Conservation (phyloP, 1,284 basidiomycete genomes). For the Ceratobasidium sp. region DNA sequence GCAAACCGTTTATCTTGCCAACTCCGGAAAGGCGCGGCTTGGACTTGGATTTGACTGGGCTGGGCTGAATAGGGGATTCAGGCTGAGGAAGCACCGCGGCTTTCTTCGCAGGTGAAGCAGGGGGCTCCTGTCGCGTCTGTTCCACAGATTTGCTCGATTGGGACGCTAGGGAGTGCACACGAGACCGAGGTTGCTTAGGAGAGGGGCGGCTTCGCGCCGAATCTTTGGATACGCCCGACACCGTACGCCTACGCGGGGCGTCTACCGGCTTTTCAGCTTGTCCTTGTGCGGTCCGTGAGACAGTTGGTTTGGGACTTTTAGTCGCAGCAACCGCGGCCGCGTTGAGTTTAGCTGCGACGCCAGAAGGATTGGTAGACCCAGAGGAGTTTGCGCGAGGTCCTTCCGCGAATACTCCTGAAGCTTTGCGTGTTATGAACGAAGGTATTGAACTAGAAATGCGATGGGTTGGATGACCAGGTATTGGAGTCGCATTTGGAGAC, state of each 20-base stretch:
- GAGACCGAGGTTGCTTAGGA: constrained; percentile 33
- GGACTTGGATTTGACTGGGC: constrained; percentile 31
- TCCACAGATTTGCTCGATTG: neutral
- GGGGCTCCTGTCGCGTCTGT: neutral
- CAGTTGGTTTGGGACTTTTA: constrained; percentile 38
- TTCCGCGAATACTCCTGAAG: constrained; percentile 40
- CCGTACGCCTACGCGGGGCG: constrained; percentile 45
- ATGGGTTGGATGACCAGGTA: constrained; percentile 46
- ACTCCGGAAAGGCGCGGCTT: constrained; percentile 28
- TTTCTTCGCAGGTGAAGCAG: constrained; percentile 29
- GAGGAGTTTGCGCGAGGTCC: constrained; percentile 13
- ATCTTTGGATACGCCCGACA: constrained; percentile 39
- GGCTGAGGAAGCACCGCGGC: constrained; percentile 17
- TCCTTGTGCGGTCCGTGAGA: constrained; percentile 35
- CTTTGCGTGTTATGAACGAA: constrained; percentile 27
- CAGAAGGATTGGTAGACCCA: constrained; percentile 1
- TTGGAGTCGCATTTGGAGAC: constrained; percentile 53
- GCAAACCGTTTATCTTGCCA: neutral
- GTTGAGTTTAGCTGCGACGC: constrained; percentile 27
- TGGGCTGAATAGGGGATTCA: constrained; percentile 29
- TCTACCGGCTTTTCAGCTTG: constrained; percentile 6
- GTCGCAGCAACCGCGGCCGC: constrained; percentile 7
- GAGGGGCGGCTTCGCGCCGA: constrained; percentile 56
- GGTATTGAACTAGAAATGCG: constrained; percentile 51
- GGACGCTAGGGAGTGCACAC: neutral